Evolutionary conservation across 306 rosid genomes (phyloP), one percentile per base, ranked within the genome.

Genomic region (Lagenaria siceraria): DNA sequence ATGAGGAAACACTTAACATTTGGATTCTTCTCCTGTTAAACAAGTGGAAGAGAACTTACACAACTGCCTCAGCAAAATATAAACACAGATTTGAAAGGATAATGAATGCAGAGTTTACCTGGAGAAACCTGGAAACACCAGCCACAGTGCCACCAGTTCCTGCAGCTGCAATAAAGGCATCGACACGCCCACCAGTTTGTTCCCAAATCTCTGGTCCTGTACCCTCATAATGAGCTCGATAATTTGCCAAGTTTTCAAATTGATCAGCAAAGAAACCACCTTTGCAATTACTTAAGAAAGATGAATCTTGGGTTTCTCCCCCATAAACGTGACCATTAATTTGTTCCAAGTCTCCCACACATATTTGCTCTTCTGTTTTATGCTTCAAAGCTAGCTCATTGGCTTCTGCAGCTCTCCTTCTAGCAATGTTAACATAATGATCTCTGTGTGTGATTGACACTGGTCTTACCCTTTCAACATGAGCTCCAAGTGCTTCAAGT

Each of bases 161-260:
- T 24, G 97, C 93, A 48, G 93, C 99, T 9, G 91, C 97, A 77
- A 95, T 87, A 77, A 92, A 92, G 31, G 92, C 97, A 85, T 95
- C 92, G 56, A 95, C 71, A 21, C 81, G 73, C 48, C 93, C 96
- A 40, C 83, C 79, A 0, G 92, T 87, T 83, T 95, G 97, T 64
- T 92, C 88, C 97, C 96, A 95, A 75, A 92, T 92, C 87, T 95
- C 97, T 75, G 97, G 97, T 53, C 98, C 98, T 3, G 97, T 95
- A 79, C 92, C 91, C 81, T 90, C 88, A 51, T 87, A 88, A 84
- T 90, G 97, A 2, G 97, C 97, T 80, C 88, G 86, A 46, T 87
- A 89, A 89, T 95, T 95, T 11, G 97, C 97, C 56, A 92, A 73
- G 81, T 95, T 95, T 79, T 95, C 97, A 77, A 92, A 95, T 81